Percentiles rank a stretch among this genome's conserved stretches.
These are phyloP conservation scores for Kluyveromyces sp. DNA, from an alignment of 1,139 yeast species.

Conservation along the genomic window DNA sequence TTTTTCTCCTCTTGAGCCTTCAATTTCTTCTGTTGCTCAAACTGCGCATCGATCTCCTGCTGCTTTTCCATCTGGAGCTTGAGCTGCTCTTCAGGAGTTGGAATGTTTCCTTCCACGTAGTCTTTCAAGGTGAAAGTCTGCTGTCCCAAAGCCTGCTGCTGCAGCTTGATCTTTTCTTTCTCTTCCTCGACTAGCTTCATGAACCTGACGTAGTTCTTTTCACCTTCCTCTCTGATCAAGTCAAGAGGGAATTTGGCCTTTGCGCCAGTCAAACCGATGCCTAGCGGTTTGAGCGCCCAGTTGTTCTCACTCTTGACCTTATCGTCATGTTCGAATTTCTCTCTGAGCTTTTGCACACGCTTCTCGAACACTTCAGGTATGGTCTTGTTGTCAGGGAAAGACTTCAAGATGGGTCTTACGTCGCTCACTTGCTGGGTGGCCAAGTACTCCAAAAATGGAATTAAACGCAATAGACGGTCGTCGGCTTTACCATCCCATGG, in stretches of 20 bases:
- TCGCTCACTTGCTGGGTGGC: slow-evolving; percentile 89
- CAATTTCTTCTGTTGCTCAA: slow-evolving; percentile 25
- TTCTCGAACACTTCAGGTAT: slow-evolving; percentile 73
- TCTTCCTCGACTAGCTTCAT: slow-evolving; percentile 79
- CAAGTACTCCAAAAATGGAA: slow-evolving; percentile 89
- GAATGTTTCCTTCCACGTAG: slow-evolving; percentile 77
- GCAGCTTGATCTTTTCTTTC: slow-evolving; percentile 77
- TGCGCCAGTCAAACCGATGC: slow-evolving; percentile 46
- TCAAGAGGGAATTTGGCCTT: slow-evolving; percentile 88
- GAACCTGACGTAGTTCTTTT: slow-evolving; percentile 78
- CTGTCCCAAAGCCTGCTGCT: slow-evolving; percentile 74
- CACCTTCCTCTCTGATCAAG: slow-evolving; percentile 86
- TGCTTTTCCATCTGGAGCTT: slow-evolving; percentile 48
- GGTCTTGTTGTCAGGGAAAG: slow-evolving; percentile 54
- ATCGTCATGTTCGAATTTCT: slow-evolving; percentile 64
- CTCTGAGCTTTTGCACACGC: slow-evolving; percentile 71
- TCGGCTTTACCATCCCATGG: slow-evolving; percentile 86
- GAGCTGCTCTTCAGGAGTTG: slow-evolving; percentile 79
- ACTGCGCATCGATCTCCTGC: slow-evolving; percentile 36
- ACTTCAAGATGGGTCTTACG: slow-evolving; percentile 77
- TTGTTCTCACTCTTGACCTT: slow-evolving; percentile 41
- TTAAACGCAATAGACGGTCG: slow-evolving; percentile 69
- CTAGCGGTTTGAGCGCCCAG: slow-evolving; percentile 57
- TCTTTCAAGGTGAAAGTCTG: slow-evolving; percentile 74
- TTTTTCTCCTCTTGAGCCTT: slow-evolving; percentile 4